phyloP scores from a whole-genome alignment of 2,329 filamentous ascomycete genomes.

The Alternaria viburni region DNA sequence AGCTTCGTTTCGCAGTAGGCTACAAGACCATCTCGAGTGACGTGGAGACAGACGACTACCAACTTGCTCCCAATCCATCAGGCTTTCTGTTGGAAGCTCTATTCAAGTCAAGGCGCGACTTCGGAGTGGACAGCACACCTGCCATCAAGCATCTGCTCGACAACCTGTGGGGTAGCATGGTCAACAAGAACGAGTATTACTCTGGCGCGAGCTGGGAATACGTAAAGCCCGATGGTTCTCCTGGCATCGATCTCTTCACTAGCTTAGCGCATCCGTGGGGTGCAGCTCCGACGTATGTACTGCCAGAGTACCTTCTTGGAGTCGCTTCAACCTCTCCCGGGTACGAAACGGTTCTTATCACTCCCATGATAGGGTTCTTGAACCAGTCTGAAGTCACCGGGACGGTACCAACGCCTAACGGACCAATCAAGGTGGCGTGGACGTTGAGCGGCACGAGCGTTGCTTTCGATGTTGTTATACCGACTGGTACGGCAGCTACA shows the following conservation, averaged over 20 bases:
- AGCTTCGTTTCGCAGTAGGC: not conserved
- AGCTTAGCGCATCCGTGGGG: slow-evolving; percentile 55
- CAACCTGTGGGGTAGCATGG: slow-evolving; percentile 53
- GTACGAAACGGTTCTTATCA: slow-evolving; percentile 11
- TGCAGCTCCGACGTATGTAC: slow-evolving; percentile 54
- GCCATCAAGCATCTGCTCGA: slow-evolving; percentile 42
- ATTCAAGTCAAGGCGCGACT: slow-evolving; percentile 28
- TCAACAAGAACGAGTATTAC: slow-evolving; percentile 43
- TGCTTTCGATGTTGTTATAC: not conserved
- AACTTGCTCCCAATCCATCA: slow-evolving; percentile 53
- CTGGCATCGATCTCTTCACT: slow-evolving; percentile 53
- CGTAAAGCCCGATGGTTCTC: slow-evolving; percentile 46
- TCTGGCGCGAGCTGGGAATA: slow-evolving; percentile 57
- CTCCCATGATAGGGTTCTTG: not conserved
- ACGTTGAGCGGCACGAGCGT: not conserved
- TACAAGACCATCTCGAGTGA: slow-evolving; percentile 10
- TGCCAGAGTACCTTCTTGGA: slow-evolving; percentile 35
- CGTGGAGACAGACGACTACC: slow-evolving; percentile 15
- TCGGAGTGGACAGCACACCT: slow-evolving; percentile 2
- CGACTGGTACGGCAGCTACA: not conserved
- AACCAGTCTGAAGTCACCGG: not conserved
- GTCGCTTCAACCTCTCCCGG: slow-evolving; percentile 13
- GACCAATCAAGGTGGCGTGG: not conserved
- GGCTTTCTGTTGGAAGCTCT: slow-evolving; percentile 53
- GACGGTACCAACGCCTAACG: not conserved